Evolutionary conservation across 306 rosid species (phyloP), one percentile per base, ranked within the genome.

Genomic region (Cyamopsis tetragonoloba): DNA sequence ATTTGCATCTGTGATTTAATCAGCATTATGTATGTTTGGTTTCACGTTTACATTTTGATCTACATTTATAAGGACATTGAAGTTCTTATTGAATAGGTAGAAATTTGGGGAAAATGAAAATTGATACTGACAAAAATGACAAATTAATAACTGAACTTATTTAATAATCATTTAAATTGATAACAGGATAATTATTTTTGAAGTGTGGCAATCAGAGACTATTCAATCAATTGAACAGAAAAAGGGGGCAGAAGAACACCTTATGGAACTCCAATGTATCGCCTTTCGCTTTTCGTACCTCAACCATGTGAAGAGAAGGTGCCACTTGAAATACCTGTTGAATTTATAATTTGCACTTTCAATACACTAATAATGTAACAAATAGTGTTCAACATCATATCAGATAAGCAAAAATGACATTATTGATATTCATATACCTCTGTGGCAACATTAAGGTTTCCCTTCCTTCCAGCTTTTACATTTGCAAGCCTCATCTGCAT

Each of bases 281-380:
- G 24, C 99, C 99, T 78, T 93, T 93, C 3, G 99, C 97, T 82
- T 90, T 93, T 66, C 99, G 81, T 62, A 93, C 91, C 83, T 93
- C 97, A 42, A 90, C 99, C 96, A 93, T 89, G 83, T 93, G 99
- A 75, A 93, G 85, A 65, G 90, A 90, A 68, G 99, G 99, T 44
- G 99, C 99, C 24, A 93, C 97, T 88, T 93, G 99, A 83, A 93
- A 90, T 66, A 93, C 71, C 98, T 92, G 78, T 75, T n/a, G n/a
- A n/a, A n/a, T n/a, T 62, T 49, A 51, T 35, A 32, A 47, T n/a
- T 7, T 66, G 12, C 5, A 43, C 15, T 28, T 68, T 49, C 1
- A 76, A 43, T 18, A 64, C 39, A 48, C 42, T 48, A 46, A 18
- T 20, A 42, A 71, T 32, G 54, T 46, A 41, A 63, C 38, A 54